Conservation (phyloP, 176 grass and related monocot genomes). For the Oryza brachyantha region DNA sequence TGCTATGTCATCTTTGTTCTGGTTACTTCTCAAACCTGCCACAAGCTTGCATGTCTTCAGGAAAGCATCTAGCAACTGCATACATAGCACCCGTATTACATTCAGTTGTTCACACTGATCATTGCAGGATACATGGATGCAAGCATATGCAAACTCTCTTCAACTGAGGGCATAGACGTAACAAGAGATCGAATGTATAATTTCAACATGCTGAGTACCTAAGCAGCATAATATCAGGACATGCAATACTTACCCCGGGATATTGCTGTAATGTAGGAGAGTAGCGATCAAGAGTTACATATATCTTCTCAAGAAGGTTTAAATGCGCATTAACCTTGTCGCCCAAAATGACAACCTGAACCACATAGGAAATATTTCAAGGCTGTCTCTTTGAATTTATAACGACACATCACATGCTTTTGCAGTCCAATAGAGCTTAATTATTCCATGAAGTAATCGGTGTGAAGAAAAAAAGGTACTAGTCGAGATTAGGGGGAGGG, state of each 20-base stretch:
- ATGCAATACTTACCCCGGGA: conserved; percentile 59
- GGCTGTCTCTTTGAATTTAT: background rate
- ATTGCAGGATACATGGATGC: background rate
- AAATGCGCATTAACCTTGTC: conserved; percentile 73
- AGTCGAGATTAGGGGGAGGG: background rate
- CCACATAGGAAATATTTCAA: conserved; percentile 3
- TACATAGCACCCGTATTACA: conserved; percentile 1
- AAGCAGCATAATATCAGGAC: background rate
- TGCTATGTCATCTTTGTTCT: conserved; percentile 18
- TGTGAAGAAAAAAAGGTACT: background rate
- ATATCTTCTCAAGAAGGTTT: conserved; percentile 84
- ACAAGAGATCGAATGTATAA: background rate
- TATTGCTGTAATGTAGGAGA: conserved; percentile 77
- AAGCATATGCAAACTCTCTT: background rate
- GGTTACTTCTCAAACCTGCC: conserved; percentile 57
- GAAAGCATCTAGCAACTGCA: conserved; percentile 79
- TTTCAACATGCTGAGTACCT: no score
- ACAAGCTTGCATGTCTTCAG: conserved; percentile 80
- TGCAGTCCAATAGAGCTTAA: background rate
- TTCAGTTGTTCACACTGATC: background rate
- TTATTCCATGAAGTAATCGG: background rate
- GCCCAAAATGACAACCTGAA: conserved; percentile 66
- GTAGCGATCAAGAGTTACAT: conserved; percentile 81
- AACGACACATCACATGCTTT: background rate
- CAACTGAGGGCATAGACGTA: background rate